Base-by-base conservation (phyloP, 257 asterid species). In the Nicotiana tomentosiformis region DNA sequence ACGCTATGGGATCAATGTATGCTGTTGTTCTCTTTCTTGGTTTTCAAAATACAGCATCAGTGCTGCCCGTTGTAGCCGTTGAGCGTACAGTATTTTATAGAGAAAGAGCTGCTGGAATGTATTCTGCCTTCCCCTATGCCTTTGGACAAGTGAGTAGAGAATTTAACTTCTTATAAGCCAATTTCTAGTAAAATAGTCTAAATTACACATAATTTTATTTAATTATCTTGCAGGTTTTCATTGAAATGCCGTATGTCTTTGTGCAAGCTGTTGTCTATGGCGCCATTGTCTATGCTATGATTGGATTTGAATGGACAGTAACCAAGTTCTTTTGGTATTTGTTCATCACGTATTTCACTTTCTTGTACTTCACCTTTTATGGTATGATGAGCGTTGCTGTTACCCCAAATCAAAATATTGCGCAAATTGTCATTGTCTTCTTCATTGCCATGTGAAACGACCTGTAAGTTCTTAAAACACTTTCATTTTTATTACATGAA, bases 51-150 rank as follows among this genome's bases (percentile, higher is more conserved):
- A 0, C 30, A 18, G 0, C 77, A 68, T 68, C 77, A 0, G 77
- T 68, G 30, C 0, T 35, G 55, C 55, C 77, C 3, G 77, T 68
- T 37, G 55, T 68, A 35, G 77, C 55, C 5, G 17, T 68, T 68
- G 77, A 68, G 55, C 77, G 77, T 68, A 68, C 77, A 9, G 55
- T 68, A 37, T 68, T 9, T 68, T 68, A 68, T 30, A 68, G 77
- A 37, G 77, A 68, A 37, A 68, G 77, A 68, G 55, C 77, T 68
- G 77, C 77, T 35, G 77, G 55, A 68, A 18, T 68, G 77, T 68
- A 35, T 35, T 68, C 77, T 68, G 17, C 55, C 16, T 17, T 35
- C 5, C 77, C 66, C 29, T 67, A 35, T 18, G 9, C 77, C 77
- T 35, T 35, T 67, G 77, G 77, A 67, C 77, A 35, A 35, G 77